Conservation (phyloP, 352 stramenopile species). For the Thalassiosira hispida region DNA sequence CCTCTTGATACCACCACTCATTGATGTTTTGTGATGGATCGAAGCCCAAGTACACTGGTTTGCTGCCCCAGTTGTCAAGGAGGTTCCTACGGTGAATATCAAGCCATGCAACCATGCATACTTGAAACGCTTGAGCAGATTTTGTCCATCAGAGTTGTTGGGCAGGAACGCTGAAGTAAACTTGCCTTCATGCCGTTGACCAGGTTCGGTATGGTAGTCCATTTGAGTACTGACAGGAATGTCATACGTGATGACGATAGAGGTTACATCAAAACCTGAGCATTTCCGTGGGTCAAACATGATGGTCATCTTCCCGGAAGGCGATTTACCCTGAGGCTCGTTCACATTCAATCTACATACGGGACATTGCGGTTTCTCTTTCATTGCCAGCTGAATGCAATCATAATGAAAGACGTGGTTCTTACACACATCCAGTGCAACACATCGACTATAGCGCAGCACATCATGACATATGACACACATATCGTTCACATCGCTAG, state of each 20-base stretch:
- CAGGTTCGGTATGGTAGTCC: constrained; percentile 26
- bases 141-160: constrained; percentile 25
- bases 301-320: constrained; percentile 50
- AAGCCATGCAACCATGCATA: constrained; percentile 53
- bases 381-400: constrained; percentile 39
- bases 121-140: constrained; percentile 45
- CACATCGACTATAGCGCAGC: background rate
- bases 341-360: constrained; percentile 25
- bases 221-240: constrained; percentile 14
- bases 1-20: background rate
- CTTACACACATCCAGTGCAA: constrained; percentile 25
- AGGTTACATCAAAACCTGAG: background rate
- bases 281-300: background rate
- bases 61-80: constrained; percentile 37
- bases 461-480: background rate
- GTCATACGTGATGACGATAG: constrained; percentile 24
- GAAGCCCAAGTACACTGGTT: constrained; percentile 45
- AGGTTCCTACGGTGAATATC: constrained; percentile 56
- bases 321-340: constrained; percentile 32
- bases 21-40: background rate
- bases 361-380: constrained; percentile 20
- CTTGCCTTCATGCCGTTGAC: background rate
- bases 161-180: constrained; percentile 29
- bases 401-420: constrained; percentile 47
- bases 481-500: constrained; percentile 3